These are phyloP conservation scores for Protomyces lactucae-debilis DNA, from an alignment of 1,139 yeast genomes.

Conservation along the genomic window DNA sequence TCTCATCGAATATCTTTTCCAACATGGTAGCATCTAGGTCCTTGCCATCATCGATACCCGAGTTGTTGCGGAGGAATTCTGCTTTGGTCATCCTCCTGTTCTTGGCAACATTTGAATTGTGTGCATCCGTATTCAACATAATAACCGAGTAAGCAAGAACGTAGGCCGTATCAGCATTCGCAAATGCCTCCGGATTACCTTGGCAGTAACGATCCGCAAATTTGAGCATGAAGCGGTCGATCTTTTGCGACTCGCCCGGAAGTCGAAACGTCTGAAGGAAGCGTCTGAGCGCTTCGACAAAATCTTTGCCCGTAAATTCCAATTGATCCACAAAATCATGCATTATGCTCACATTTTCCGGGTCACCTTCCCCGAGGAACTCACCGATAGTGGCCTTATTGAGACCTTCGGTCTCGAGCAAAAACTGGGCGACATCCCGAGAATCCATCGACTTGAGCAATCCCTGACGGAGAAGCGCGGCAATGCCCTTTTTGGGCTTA, in stretches of 20 bases:
- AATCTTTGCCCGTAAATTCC: constrained; percentile 64
- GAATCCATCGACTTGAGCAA: constrained; percentile 63
- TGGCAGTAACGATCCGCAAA: constrained; percentile 88
- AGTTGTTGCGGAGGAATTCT: constrained; percentile 76
- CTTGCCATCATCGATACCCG: constrained; percentile 90
- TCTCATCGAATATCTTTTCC: constrained; percentile 66
- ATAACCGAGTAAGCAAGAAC: constrained; percentile 88
- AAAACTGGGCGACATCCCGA: constrained; percentile 63
- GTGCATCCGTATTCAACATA: constrained; percentile 89
- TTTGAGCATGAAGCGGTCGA: constrained; percentile 92
- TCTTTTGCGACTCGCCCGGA: constrained; percentile 98
- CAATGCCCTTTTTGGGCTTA: constrained; percentile 77
- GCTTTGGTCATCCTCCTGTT: constrained; percentile 74
- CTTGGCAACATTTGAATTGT: constrained; percentile 58
- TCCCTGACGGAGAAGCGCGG: constrained; percentile 54
- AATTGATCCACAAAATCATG: constrained; percentile 87
- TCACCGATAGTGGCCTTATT: constrained; percentile 87
- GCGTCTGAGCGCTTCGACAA: constrained; percentile 79
- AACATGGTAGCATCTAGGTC: constrained; percentile 74
- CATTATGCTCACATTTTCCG: constrained; percentile 73
- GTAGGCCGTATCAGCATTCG: constrained; percentile 92
- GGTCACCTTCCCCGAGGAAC: constrained; percentile 84
- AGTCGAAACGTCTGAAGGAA: constrained; percentile 84
- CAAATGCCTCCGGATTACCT: constrained; percentile 76
- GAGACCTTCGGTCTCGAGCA: constrained; percentile 70